Base-by-base conservation (phyloP, 1,139 yeast genomes). In the Maudiozyma humilis region DNA sequence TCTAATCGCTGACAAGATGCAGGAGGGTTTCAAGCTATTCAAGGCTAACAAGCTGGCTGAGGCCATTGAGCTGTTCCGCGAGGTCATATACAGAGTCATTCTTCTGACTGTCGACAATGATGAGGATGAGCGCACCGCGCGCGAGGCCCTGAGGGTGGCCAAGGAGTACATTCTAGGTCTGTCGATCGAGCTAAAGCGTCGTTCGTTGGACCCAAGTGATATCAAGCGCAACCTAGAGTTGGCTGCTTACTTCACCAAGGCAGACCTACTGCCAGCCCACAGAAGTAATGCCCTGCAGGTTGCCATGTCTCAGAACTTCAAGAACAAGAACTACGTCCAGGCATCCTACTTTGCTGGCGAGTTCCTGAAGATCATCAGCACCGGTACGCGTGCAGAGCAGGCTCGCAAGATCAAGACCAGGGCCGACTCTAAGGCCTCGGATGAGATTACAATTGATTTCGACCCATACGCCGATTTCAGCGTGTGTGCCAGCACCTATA, bases 221-320 rank as follows among this genome's bases (percentile, higher is more conserved):
- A 70, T 82, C 44, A 83, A 87, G 66, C 82, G 97, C 51, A 88
- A 86, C 61, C 73, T 93, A 59, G 98, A 91, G 65, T 72, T 93
- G 54, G 97, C 97, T 4, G 95, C 97, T 0, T 91, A 89, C 67
- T 93, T 93, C 70, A 87, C 98, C 15, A 79, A 79, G 61, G 82
- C 89, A 34, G 77, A 82, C 54, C 75, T 93, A 55, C 88, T 85
- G 54, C 80, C 85, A 38, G 81, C 82, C 5, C 98, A 93, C 65
- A 78, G 81, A 50, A 76, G 83, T 44, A 82, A 88, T 60, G 96
- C 98, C 10, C 73, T 88, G 56, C 93, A 87, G 63, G 95, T 88
- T 48, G 98, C 99, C 34, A 85, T 91, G 94, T 79, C 85, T 42
- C 94, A 86, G 68, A 79, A 93, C 32, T 87, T 85, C 73, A 85